Conservation (phyloP, 139 green algal species). For the Desmodesmus armatus region DNA sequence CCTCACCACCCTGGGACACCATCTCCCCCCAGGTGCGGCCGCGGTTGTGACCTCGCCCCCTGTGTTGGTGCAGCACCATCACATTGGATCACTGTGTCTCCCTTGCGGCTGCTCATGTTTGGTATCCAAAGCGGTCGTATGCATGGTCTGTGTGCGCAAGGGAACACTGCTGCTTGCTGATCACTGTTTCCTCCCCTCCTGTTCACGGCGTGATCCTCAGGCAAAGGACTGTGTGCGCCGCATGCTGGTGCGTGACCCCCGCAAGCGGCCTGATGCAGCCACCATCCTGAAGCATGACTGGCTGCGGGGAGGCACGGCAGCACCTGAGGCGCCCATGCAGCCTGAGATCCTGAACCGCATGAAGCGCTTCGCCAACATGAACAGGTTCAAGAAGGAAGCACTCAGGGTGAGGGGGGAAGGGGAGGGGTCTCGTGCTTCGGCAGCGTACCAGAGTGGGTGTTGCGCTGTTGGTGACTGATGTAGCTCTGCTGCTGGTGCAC, state of each 20-base stretch:
- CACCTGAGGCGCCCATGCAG: constrained; percentile 67
- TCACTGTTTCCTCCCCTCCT: background rate
- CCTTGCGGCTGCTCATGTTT: constrained; percentile 4
- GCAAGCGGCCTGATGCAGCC: constrained; percentile 80
- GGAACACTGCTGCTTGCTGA: background rate
- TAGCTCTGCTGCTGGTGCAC: background rate
- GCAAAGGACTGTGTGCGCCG: constrained; percentile 87
- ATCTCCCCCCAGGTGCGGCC: constrained; percentile 61
- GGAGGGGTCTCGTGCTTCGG: too few relatives aligned
- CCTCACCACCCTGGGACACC: constrained; percentile 78
- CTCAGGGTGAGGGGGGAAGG: constrained; percentile 80
- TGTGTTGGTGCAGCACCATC: too few relatives aligned
- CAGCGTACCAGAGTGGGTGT: too few relatives aligned
- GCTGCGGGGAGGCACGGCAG: constrained; percentile 88
- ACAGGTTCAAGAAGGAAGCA: constrained; percentile 97
- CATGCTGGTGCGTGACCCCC: constrained; percentile 90
- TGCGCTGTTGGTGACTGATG: too few relatives aligned
- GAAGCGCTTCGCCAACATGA: constrained; percentile 93
- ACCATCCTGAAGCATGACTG: constrained; percentile 93
- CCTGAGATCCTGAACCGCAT: constrained; percentile 88
- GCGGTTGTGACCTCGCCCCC: too few relatives aligned
- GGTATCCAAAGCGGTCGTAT: background rate
- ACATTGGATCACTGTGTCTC: background rate
- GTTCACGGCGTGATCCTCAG: background rate
- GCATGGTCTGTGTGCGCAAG: background rate